phyloP scores from a whole-genome alignment of 1,284 basidiomycete species.

The Trichosporon coremiiforme region DNA sequence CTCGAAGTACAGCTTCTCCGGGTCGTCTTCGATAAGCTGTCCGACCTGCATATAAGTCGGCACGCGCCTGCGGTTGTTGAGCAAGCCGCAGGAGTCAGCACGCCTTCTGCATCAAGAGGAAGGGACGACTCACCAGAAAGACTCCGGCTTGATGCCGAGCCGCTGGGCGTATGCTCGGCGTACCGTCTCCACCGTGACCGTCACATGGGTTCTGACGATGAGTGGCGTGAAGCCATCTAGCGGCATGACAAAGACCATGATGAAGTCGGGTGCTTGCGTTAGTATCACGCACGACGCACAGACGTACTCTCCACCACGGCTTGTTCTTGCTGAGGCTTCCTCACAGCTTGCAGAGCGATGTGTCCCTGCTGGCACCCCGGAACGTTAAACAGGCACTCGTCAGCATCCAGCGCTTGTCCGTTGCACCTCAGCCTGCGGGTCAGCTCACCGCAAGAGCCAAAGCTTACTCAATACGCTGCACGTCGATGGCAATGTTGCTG shows the following conservation, averaged over 20 bases:
- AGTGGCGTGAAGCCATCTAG: not conserved
- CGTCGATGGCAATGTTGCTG: constrained; percentile 1
- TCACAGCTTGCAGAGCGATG: not conserved
- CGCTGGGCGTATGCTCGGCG: not conserved
- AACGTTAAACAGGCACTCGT: not conserved
- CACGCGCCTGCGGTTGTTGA: not conserved
- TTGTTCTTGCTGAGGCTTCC: not conserved
- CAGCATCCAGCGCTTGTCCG: not conserved
- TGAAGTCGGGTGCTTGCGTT: not conserved
- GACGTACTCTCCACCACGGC: not conserved
- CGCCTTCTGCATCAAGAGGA: not conserved
- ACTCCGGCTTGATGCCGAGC: not conserved
- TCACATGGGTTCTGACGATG: not conserved
- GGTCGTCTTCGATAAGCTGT: not conserved
- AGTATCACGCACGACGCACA: not conserved
- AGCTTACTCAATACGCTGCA: not conserved
- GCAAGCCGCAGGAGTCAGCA: not conserved
- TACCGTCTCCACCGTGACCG: not conserved
- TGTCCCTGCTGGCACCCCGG: not conserved
- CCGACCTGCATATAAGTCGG: not conserved
- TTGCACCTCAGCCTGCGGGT: not conserved
- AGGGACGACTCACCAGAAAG: not conserved
- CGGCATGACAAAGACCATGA: not conserved
- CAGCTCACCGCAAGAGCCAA: not conserved
- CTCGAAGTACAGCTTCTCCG: not conserved